Conservation (phyloP, 768 basidiomycete species). For the Rhodotorula graminis region DNA sequence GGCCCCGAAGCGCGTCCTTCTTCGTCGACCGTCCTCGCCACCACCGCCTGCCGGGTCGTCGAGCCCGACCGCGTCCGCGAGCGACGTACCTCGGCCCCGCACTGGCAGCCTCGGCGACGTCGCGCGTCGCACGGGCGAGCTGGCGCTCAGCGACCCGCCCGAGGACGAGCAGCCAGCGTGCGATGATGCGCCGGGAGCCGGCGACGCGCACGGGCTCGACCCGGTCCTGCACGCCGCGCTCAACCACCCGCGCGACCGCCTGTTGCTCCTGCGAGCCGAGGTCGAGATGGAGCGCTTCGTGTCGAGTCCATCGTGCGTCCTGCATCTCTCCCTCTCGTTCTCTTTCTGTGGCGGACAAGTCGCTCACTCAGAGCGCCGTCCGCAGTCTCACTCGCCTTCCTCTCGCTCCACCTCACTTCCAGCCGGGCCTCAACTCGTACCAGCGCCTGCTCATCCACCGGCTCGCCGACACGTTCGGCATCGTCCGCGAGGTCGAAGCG, state of each 20-base stretch:
- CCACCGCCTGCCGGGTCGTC: background rate
- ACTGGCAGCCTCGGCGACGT: background rate
- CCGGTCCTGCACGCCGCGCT: slow-evolving; percentile 17
- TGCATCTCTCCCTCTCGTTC: background rate
- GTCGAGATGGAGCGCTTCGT: slow-evolving; percentile 36
- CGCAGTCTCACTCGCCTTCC: slow-evolving; percentile 23
- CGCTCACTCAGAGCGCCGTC: background rate
- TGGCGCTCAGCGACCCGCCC: background rate
- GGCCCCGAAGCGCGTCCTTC: background rate
- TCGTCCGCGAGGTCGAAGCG: slow-evolving; percentile 40
- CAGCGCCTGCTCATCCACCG: slow-evolving; percentile 42
- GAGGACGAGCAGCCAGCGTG: accelerated
- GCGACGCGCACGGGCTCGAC: background rate
- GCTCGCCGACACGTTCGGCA: slow-evolving; percentile 40
- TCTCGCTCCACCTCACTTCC: slow-evolving; percentile 34
- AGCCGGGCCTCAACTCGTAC: slow-evolving; percentile 40
- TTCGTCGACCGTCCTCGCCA: background rate
- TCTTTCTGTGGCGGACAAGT: background rate
- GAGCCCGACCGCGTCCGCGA: background rate
- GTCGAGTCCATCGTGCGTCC: slow-evolving; percentile 5
- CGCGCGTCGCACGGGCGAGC: too few species aligned
- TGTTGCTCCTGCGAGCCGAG: slow-evolving; percentile 34
- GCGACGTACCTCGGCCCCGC: background rate
- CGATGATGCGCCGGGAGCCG: background rate
- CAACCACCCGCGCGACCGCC: slow-evolving; percentile 23